These are phyloP conservation scores for Persicaria tinctoria DNA, from an alignment of 148 eudicot species.

Conservation along the genomic window DNA sequence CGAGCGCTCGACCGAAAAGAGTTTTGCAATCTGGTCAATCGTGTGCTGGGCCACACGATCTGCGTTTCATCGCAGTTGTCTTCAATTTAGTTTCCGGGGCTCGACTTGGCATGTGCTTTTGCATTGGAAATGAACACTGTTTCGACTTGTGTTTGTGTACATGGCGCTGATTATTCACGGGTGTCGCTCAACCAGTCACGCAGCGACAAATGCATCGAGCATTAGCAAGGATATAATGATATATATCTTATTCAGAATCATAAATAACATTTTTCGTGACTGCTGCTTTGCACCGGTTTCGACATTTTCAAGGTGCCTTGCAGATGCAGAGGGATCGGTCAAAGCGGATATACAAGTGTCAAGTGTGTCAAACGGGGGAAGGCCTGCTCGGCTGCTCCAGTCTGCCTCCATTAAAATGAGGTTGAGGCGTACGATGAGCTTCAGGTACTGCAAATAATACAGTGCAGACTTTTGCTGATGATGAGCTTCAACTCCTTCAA, in stretches of 20 bases:
- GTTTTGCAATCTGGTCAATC: too few relatives aligned
- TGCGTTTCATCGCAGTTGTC: too few relatives aligned
- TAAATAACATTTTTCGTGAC: background rate
- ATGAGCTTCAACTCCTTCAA: constrained; percentile 35
- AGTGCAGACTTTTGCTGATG: background rate
- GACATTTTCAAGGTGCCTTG: background rate
- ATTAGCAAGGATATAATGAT: background rate
- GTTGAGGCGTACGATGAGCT: constrained; percentile 10
- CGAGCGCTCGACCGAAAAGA: too few relatives aligned
- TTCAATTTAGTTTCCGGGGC: too few relatives aligned
- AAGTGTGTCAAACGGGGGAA: background rate
- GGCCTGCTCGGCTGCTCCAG: constrained; percentile 6
- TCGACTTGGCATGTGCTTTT: too few relatives aligned
- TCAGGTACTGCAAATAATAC: background rate
- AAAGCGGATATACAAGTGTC: background rate
- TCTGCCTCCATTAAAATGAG: constrained; percentile 10
- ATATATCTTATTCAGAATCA: background rate
- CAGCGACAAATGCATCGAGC: background rate
- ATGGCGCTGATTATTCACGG: too few relatives aligned
- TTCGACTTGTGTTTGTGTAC: too few relatives aligned
- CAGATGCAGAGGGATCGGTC: background rate
- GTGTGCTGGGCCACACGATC: too few relatives aligned
- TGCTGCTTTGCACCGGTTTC: background rate
- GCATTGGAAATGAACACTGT: too few relatives aligned
- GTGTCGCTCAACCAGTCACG: background rate